Conservation (phyloP, 768 basidiomycete species). For the Gautieria morchelliformis region DNA sequence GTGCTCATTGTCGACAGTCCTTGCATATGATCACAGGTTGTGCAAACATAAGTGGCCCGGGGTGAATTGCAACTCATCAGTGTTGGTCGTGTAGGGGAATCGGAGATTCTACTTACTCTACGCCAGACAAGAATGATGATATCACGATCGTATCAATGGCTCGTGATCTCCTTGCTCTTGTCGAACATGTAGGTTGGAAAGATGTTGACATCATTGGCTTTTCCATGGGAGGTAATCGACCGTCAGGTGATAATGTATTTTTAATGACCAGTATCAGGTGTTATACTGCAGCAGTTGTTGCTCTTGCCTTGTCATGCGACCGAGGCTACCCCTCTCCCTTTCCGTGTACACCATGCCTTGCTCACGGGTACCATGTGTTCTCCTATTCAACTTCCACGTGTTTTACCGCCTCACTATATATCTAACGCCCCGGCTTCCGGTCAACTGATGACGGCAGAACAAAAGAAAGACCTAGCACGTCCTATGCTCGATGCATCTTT, state of each 20-base stretch:
- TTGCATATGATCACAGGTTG: constrained; percentile 34
- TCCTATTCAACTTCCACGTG: constrained; percentile 16
- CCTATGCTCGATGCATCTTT: constrained; percentile 22
- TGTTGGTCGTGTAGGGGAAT: constrained; percentile 28
- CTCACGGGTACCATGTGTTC: constrained; percentile 26
- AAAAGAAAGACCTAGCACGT: constrained; percentile 23
- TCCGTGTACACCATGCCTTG: constrained; percentile 32
- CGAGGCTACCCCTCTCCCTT: constrained; percentile 27
- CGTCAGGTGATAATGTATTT: background rate
- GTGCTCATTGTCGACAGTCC: constrained; percentile 20
- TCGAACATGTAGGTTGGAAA: constrained; percentile 31
- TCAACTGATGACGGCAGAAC: constrained; percentile 18
- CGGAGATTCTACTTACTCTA: constrained; percentile 30
- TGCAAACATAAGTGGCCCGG: background rate
- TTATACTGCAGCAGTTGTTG: constrained; percentile 34
- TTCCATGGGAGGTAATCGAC: constrained; percentile 40
- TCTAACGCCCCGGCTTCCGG: constrained; percentile 15
- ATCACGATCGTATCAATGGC: constrained; percentile 37
- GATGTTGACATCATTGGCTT: constrained; percentile 36
- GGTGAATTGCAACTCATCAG: background rate
- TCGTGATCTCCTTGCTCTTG: constrained; percentile 33
- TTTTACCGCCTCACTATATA: constrained; percentile 19
- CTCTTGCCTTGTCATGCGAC: constrained; percentile 31
- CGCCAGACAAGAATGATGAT: constrained; percentile 21
- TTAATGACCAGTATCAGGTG: constrained; percentile 19